Base-by-base conservation (phyloP, 768 basidiomycete genomes). In the Sarcomyxa edulis region DNA sequence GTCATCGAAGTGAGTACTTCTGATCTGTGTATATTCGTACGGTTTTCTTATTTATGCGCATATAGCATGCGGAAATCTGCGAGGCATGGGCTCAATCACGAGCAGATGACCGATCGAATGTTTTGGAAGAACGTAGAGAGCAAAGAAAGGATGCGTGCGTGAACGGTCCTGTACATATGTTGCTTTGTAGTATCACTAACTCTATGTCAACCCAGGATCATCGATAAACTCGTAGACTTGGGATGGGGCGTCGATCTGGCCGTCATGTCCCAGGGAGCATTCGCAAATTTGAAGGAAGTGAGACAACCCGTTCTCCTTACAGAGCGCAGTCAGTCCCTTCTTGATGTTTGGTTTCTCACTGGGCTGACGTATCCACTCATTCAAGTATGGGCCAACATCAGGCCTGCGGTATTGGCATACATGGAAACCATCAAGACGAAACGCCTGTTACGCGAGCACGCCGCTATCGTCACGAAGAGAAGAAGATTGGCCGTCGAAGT, bases 311-410 rank as follows among this genome's bases (percentile, higher is more conserved):
- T 63, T 37, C 65, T 59, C 10, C 52, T 79, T 39, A 78, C 76
- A 2, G 55, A 66, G 20, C 68, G 72, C 34, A 69, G 77, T 78
- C n/a, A n/a, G n/a, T n/a, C n/a, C n/a, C n/a, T n/a, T n/a, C n/a
- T n/a, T n/a, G n/a, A n/a, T n/a, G n/a, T n/a, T n/a, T n/a, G n/a
- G n/a, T n/a, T n/a, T n/a, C n/a, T n/a, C n/a, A n/a, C n/a, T n/a
- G n/a, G n/a, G n/a, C n/a, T n/a, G n/a, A 51, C 31, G 72, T 60
- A 41, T n/a, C 47, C 36, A 45, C 39, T 41, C 41, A 45, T 9
- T 44, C 8, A 29, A 53, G 52, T 44, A n/a, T 53, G 52, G 50
- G 32, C 32, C 20, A 49, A 51, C 16, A 51, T 53, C 39, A 44
- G 35, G 33, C 26, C 35, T 14, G 19, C 30, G 20, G 30, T 53